Evolutionary conservation across 1,284 basidiomycete genomes (phyloP).

Genomic region (Apiotrichum veenhuisii): DNA sequence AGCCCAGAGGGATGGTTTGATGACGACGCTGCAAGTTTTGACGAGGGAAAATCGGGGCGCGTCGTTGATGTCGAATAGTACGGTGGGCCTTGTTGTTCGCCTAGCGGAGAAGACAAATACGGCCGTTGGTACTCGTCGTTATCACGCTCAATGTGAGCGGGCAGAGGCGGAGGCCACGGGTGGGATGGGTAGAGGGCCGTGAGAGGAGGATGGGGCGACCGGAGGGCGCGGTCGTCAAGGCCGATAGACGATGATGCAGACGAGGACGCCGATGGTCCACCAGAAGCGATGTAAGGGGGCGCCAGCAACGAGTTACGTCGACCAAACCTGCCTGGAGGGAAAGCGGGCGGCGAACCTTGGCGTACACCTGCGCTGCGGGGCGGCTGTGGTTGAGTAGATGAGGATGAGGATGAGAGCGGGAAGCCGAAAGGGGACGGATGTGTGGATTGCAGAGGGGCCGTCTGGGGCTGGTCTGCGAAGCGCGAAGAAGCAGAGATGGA

Average conservation of each 20-base stretch:
- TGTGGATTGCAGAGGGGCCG: slow-evolving; percentile 1
- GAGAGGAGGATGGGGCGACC: slow-evolving; percentile 44
- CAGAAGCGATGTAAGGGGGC: slow-evolving; percentile 1
- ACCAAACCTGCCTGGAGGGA: background rate
- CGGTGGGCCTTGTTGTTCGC: slow-evolving; percentile 9
- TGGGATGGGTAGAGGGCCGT: slow-evolving; percentile 31
- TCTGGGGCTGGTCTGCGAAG: slow-evolving; percentile 3
- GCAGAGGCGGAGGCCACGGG: slow-evolving; percentile 17
- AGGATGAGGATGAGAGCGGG: background rate
- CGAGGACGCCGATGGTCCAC: background rate
- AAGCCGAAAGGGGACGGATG: background rate
- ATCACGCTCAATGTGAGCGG: slow-evolving; percentile 4
- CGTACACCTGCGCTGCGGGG: slow-evolving; percentile 8
- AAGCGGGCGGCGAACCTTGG: slow-evolving; percentile 1
- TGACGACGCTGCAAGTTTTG: slow-evolving; percentile 5
- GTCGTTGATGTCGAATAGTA: background rate
- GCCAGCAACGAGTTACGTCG: slow-evolving; percentile 1
- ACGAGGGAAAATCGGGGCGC: slow-evolving; percentile 7
- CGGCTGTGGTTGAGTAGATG: background rate
- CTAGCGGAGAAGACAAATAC: slow-evolving; percentile 20
- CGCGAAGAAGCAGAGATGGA: background rate
- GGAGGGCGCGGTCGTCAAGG: slow-evolving; percentile 31
- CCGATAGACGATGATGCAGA: slow-evolving; percentile 23
- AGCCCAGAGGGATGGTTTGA: slow-evolving; percentile 10
- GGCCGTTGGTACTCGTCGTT: slow-evolving; percentile 10